These are phyloP conservation scores for Marasmius tenuissimus DNA, from an alignment of 1,284 basidiomycete species.

Conservation along the genomic window DNA sequence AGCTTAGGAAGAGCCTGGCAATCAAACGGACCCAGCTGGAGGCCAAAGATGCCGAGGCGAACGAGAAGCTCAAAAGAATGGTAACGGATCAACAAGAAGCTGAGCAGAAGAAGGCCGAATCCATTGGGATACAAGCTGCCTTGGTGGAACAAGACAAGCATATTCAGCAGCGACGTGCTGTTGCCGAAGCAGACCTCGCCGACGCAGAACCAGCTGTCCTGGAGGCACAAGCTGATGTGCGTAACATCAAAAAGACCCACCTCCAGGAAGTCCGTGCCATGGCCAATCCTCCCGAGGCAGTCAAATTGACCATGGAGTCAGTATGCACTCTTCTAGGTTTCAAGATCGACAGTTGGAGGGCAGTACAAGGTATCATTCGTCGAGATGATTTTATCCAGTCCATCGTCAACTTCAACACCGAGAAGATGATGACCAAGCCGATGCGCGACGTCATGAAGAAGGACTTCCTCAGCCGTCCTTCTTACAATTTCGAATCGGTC, in stretches of 20 bases:
- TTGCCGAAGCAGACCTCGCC: constrained; percentile 95
- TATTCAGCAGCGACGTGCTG: constrained; percentile 84
- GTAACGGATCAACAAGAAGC: constrained; percentile 98
- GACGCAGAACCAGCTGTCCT: constrained; percentile 97
- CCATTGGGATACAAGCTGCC: constrained; percentile 93
- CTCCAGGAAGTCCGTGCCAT: constrained; percentile 97
- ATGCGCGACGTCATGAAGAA: constrained; percentile 92
- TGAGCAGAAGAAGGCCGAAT: constrained; percentile 96
- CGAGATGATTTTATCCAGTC: constrained; percentile 97
- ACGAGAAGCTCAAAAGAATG: constrained; percentile 98
- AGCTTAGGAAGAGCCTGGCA: constrained; percentile 93
- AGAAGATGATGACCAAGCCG: constrained; percentile 84
- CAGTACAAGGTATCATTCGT: constrained; percentile 95
- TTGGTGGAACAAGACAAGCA: constrained; percentile 89
- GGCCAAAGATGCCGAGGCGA: constrained; percentile 93
- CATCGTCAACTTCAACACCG: constrained; percentile 97
- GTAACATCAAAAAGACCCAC: constrained; percentile 96
- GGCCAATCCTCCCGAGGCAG: constrained; percentile 97
- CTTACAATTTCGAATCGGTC: constrained; percentile 95
- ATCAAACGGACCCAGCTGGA: constrained; percentile 92
- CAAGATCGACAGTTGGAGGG: constrained; percentile 96
- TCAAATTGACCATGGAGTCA: constrained; percentile 98
- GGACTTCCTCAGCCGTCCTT: constrained; percentile 90
- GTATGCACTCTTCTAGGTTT: constrained; percentile 98
- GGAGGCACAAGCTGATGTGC: constrained; percentile 94